phyloP scores from a whole-genome alignment of 2,329 filamentous ascomycete genomes.

The Claviceps purpurea region DNA sequence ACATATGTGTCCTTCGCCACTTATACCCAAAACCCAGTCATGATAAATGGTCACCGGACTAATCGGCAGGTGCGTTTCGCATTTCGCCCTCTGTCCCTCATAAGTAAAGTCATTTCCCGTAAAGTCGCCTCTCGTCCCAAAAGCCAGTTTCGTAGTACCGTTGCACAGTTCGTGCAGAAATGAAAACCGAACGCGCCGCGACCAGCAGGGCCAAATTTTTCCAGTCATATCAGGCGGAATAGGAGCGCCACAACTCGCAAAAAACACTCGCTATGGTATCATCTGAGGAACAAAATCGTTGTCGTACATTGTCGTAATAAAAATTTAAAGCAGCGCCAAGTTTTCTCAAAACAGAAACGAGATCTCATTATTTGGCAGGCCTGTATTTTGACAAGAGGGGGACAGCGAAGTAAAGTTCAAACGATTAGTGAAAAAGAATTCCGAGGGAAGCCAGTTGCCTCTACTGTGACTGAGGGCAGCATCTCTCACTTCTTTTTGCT shows the following conservation, averaged over 20 bases:
- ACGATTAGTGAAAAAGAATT: not conserved
- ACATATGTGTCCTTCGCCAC: not conserved
- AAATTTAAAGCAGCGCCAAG: not conserved
- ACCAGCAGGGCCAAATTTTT: not conserved
- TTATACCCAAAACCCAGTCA: not conserved
- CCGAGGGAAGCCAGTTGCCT: not conserved
- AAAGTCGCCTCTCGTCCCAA: constrained; percentile 1
- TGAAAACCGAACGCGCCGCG: not conserved
- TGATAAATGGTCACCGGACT: not conserved
- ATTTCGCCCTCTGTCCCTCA: too few species aligned
- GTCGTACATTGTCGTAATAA: constrained; percentile 5
- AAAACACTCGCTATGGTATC: constrained; percentile 9
- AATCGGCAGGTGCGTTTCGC: not conserved
- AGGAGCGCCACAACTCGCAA: constrained; percentile 1
- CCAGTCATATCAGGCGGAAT: not conserved
- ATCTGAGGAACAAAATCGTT: constrained; percentile 3
- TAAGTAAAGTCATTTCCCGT: too few species aligned
- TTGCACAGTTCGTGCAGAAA: constrained; percentile 2
- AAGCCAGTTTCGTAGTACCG: not conserved
- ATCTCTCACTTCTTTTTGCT: constrained; percentile 13
- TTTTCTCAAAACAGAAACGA: not conserved
- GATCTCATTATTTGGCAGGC: constrained; percentile 9
- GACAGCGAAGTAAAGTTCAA: not conserved
- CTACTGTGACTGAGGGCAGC: not conserved
- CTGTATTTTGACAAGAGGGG: not conserved